These are phyloP conservation scores for Glebionis coronaria DNA, from an alignment of 129 eudicot genomes.

Conservation along the genomic window DNA sequence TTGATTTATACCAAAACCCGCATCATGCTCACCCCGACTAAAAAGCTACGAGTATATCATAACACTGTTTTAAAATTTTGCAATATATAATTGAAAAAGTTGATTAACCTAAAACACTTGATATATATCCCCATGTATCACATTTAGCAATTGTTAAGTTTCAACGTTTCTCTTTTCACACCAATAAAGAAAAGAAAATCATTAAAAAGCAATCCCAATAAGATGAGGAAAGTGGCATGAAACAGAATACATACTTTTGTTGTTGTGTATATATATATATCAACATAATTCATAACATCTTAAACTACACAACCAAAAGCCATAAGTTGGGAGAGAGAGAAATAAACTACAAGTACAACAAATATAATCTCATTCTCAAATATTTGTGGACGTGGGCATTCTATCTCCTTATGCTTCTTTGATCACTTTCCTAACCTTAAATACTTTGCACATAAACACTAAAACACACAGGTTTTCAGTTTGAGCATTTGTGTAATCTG, in stretches of 20 bases:
- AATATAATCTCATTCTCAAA: slow-evolving; percentile 11
- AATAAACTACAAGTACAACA: background rate
- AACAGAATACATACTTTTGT: slow-evolving; percentile 7
- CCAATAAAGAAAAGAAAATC: slow-evolving; percentile 3
- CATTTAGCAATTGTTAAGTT: slow-evolving; percentile 11
- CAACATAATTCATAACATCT: slow-evolving; percentile 7
- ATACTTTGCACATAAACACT: background rate
- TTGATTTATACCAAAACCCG: too few species aligned
- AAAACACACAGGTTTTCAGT: background rate
- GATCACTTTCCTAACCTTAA: slow-evolving; percentile 12
- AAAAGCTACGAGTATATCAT: too few species aligned
- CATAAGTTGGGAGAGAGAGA: background rate
- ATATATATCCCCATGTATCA: background rate
- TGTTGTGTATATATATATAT: slow-evolving; percentile 6
- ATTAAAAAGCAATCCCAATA: slow-evolving; percentile 13
- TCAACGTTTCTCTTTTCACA: slow-evolving; percentile 32
- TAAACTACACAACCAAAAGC: background rate
- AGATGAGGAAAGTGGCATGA: slow-evolving; percentile 23
- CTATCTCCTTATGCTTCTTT: slow-evolving; percentile 25
- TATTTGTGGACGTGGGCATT: slow-evolving; percentile 19
- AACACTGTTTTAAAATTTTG: too few species aligned
- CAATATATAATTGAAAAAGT: too few species aligned
- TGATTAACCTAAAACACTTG: too few species aligned
- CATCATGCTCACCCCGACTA: too few species aligned
- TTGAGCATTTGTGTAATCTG: slow-evolving; percentile 13